Base-by-base conservation (phyloP, 1,284 basidiomycete species). In the Pyrrhoderma lamaoense region DNA sequence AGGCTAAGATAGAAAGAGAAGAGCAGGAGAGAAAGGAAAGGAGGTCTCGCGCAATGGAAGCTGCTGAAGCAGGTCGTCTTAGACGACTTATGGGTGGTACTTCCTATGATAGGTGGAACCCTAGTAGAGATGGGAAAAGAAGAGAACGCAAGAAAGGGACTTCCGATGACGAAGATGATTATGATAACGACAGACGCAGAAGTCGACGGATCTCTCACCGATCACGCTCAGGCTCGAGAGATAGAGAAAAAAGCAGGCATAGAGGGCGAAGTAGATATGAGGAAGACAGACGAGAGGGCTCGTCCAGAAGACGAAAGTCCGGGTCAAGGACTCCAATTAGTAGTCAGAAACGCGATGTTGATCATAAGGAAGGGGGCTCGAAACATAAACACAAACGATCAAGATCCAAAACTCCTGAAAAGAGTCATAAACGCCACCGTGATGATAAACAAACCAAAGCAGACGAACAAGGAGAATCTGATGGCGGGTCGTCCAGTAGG, bases 41-140 rank as follows among this genome's bases (percentile, higher is more conserved):
- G 36, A 69, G 72, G 47, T 72, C 71, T 0, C 70, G 85, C 3
- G 86, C 85, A 1, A 76, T 83, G 60, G 85, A 89, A 62, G 86
- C 85, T 16, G 73, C 70, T 2, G 75, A 75, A 35, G 85, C 83
- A 8, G 80, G 81, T 61, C 72, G 75, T 52, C 62, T 76, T 53
- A 67, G 79, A 53, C 69, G 78, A 47, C 64, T 65, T 5, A 63
- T 67, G 55, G 68, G 67, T 18, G 63, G 66, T 25, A 61, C 55
- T 47, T 47, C 56, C 56, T 53, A 60, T 50, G 42, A 61, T 68
- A 66, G 54, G 61, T 63, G 56, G 60, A 65, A 59, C 59, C 48
- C 58, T 54, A 61, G 70, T 61, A 47, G 59, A 48, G 38, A 48
- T 55, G 56, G 54, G 57, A 2, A 65, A 68, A 36, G 72, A 70